Evolutionary conservation across 2,329 filamentous ascomycete genomes (phyloP), one percentile per base, ranked within the genome.

Genomic region (Truncatella angustata): DNA sequence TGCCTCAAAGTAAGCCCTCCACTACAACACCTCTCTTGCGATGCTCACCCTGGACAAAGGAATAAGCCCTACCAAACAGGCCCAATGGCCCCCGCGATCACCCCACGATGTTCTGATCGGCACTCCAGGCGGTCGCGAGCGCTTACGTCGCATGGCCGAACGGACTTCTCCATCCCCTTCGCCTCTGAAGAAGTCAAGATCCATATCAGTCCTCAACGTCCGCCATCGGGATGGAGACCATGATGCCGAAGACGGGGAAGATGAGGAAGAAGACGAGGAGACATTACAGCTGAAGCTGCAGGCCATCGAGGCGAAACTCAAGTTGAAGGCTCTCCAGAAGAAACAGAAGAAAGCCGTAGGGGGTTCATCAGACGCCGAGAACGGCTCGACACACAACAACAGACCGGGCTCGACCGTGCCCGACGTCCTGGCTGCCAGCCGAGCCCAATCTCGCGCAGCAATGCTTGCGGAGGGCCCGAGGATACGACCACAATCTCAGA

Each of bases 241-340:
- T 10, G 66, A 64, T 12, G 63, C 65, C 23, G 64, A 72, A 46
- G 72, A 70, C 4, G 73, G 76, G 3, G 73, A 73, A 4, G 79
- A 84, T 9, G 84, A 86, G 0, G 87, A 90, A 4, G 88, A 95
- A 5, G 92, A 96, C 60, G 93, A 97, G 68, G 92, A 97, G 74
- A 95, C 85, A 1, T 73, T 97, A 30, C 84, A 95, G 64, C 74
- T 99, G 56, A 86, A 96, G 66, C 75, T 97, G 4, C 86, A 92
- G 58, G 91, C 90, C 51, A 96, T 99, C 53, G 87, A 97, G 69
- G 91, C 92, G 5, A 86, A 88, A 54, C 73, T 97, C 49, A 94
- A 87, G 69, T 71, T 97, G 58, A 97, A 97, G 70, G 91, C 87
- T 64, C 73, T 97, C 12, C 89, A 94, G 67, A 86, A 14, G 58